Evolutionary conservation across 805 yeast genomes (phyloP).

Genomic region (Huiozyma sinensis): DNA sequence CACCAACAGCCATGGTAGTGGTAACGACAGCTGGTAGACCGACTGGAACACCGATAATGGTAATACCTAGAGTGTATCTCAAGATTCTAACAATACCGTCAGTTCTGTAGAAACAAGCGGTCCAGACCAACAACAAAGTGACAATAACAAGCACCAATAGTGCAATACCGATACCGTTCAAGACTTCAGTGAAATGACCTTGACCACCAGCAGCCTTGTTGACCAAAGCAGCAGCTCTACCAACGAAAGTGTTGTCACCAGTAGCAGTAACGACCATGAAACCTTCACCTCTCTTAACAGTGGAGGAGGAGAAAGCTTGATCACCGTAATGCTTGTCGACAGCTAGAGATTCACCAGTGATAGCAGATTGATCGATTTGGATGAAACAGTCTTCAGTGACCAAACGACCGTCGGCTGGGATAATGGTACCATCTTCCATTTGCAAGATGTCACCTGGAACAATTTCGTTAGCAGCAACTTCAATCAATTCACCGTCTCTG

Average conservation of each 20-base stretch:
- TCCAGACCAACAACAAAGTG: conserved; percentile 84
- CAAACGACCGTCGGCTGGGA: conserved; percentile 88
- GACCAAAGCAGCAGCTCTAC: conserved; percentile 94
- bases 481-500: conserved; percentile 70
- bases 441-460: conserved; percentile 94
- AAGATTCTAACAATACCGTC: conserved; percentile 76
- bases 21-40: conserved; percentile 98
- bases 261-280: conserved; percentile 90
- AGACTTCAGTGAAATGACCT: conserved; percentile 95
- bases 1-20: conserved; percentile 99
- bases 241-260: conserved; percentile 92
- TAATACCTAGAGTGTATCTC: conserved; percentile 88
- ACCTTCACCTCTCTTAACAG: conserved; percentile 93
- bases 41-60: conserved; percentile 96
- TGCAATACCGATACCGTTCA: conserved; percentile 94
- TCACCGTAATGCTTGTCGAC: conserved; percentile 89
- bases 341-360: conserved; percentile 95
- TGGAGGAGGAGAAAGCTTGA: conserved; percentile 80
- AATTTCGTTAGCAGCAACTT: conserved; percentile 71
- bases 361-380: conserved; percentile 93
- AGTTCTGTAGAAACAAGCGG: conserved; percentile 89
- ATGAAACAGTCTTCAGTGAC: conserved; percentile 76
- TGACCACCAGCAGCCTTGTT: conserved; percentile 87
- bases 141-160: conserved; percentile 79
- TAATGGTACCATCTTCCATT: conserved; percentile 86